A percentile compares a stretch with the other conserved stretches of the same genome.
Conservation (phyloP, 208 protist genomes). For the Leptomonas seymouri region DNA sequence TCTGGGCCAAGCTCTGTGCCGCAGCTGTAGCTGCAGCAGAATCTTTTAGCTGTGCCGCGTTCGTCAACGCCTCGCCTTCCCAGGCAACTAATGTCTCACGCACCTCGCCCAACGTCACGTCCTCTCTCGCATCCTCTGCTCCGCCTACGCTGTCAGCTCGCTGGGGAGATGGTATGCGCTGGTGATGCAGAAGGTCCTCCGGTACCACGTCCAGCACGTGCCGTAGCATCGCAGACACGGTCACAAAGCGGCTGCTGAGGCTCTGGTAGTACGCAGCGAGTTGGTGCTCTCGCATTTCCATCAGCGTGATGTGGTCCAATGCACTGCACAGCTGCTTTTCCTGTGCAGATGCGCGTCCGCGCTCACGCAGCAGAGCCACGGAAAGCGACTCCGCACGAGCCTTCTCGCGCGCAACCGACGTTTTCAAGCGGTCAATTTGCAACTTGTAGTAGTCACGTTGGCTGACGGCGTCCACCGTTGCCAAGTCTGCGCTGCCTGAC, state of each 20-base stretch:
- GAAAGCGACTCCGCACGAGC: slow-evolving; percentile 34
- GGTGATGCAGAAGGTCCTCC: slow-evolving; percentile 2
- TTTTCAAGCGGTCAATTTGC: slow-evolving; percentile 46
- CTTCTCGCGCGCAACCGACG: slow-evolving; percentile 19
- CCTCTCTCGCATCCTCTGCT: background rate
- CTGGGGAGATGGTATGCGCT: slow-evolving; percentile 17
- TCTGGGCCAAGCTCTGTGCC: background rate
- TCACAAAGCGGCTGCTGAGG: slow-evolving; percentile 46
- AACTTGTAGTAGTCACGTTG: slow-evolving; percentile 78
- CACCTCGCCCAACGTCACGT: slow-evolving; percentile 20
- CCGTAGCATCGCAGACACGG: slow-evolving; percentile 45
- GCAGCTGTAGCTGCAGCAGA: background rate
- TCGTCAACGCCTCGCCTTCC: slow-evolving; percentile 11
- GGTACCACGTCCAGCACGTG: slow-evolving; percentile 41
- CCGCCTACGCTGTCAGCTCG: background rate
- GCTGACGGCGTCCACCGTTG: slow-evolving; percentile 30
- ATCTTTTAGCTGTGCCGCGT: background rate
- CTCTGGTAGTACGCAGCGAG: slow-evolving; percentile 41
- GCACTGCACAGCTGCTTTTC: slow-evolving; percentile 44
- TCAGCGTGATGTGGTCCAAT: slow-evolving; percentile 40
- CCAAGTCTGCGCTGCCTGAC: background rate
- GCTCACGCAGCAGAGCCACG: slow-evolving; percentile 37
- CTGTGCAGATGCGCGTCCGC: slow-evolving; percentile 13
- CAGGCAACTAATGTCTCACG: slow-evolving; percentile 21
- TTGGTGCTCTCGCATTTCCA: slow-evolving; percentile 26